These are phyloP conservation scores for Barbatosphaeria neglecta DNA, from an alignment of 495 filamentous ascomycete genomes.

Conservation along the genomic window DNA sequence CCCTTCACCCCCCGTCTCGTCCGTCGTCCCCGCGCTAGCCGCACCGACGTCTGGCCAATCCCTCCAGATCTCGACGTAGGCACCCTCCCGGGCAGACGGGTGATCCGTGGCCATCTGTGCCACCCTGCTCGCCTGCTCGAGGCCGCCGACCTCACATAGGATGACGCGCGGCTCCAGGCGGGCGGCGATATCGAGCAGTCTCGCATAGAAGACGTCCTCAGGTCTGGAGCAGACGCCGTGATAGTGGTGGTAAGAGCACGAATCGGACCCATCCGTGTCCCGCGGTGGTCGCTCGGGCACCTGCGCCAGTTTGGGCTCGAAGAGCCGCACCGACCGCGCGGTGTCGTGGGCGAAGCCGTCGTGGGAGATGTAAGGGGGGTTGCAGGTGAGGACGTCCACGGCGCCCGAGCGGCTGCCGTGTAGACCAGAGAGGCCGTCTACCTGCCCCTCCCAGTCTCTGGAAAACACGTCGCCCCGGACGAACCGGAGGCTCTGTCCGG, in stretches of 20 bases:
- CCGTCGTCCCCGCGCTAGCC: too few species aligned
- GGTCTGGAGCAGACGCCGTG: slow-evolving; percentile 30
- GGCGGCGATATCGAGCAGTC: slow-evolving; percentile 30
- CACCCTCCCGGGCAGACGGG: not conserved
- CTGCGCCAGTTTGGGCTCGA: slow-evolving; percentile 68
- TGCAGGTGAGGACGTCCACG: slow-evolving; percentile 69
- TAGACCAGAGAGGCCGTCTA: not conserved
- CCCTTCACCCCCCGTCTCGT: not conserved
- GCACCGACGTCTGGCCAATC: slow-evolving; percentile 31
- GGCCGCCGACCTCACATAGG: slow-evolving; percentile 48
- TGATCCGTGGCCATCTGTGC: slow-evolving; percentile 28
- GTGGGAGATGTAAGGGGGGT: slow-evolving; percentile 83
- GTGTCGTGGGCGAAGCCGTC: slow-evolving; percentile 43
- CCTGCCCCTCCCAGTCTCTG: slow-evolving; percentile 1
- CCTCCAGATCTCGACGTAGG: slow-evolving; percentile 40
- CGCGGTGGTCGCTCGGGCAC: slow-evolving; percentile 34
- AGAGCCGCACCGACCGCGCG: slow-evolving; percentile 60
- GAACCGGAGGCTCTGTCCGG: slow-evolving; percentile 31
- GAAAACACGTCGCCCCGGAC: slow-evolving; percentile 42
- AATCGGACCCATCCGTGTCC: too few species aligned
- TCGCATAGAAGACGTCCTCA: slow-evolving; percentile 51
- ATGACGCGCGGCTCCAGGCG: slow-evolving; percentile 26
- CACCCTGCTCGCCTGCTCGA: slow-evolving; percentile 47
- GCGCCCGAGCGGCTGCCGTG: not conserved
- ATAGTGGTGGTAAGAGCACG: slow-evolving; percentile 23